Percentiles rank a stretch among this genome's conserved stretches.
These are phyloP conservation scores for Myxozyma nipponensis DNA, from an alignment of 805 yeast species.

Conservation along the genomic window DNA sequence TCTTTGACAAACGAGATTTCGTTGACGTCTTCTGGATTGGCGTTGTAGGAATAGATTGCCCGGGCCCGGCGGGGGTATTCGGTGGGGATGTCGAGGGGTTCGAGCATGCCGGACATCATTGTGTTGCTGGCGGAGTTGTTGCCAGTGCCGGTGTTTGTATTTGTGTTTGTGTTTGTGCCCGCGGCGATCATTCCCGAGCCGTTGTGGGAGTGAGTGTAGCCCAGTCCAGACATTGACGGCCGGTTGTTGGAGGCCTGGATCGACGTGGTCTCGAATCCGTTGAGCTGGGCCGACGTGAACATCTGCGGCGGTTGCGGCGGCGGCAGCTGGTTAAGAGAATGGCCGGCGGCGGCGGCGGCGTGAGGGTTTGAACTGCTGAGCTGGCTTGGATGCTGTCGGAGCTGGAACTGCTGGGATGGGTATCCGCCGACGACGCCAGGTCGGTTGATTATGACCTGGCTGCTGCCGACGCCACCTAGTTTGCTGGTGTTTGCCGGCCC, in stretches of 20 bases:
- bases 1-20: conserved; percentile 89
- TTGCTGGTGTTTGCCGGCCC: not conserved
- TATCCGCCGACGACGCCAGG: conserved; percentile 29
- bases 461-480: conserved; percentile 3
- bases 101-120: conserved; percentile 21
- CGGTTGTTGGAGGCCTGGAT: conserved; percentile 19
- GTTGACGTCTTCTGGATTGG: conserved; percentile 88
- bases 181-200: conserved; percentile 5
- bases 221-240: conserved; percentile 2
- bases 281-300: conserved; percentile 40
- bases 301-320: conserved; percentile 31
- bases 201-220: conserved; percentile 9
- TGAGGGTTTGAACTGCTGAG: not conserved
- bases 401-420: conserved; percentile 1
- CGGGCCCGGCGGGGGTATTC: conserved; percentile 79
- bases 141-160: too few species aligned
- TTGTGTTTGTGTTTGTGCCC: not conserved
- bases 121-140: conserved; percentile 8
- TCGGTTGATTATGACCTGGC: conserved; percentile 28
- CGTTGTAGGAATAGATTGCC: conserved; percentile 82
- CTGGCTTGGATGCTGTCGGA: not conserved
- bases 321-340: not conserved
- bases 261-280: conserved; percentile 41
- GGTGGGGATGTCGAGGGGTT: conserved; percentile 31
- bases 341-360: not conserved